Conservation (phyloP, 2,329 filamentous ascomycete species). For the Colletotrichum sp. region DNA sequence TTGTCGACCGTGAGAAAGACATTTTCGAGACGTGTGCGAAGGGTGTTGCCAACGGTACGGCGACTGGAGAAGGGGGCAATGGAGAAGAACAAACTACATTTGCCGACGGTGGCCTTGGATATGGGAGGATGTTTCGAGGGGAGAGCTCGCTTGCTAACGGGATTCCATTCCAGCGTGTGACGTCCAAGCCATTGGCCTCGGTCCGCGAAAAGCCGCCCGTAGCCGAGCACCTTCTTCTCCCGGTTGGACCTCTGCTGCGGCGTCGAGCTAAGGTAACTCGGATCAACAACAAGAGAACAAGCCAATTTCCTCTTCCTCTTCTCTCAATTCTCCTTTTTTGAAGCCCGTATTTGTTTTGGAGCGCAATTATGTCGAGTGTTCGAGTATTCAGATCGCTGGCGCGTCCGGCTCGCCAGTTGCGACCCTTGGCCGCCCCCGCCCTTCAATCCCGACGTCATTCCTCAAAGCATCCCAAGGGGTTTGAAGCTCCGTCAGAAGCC, state of each 20-base stretch:
- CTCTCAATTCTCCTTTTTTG: neutral
- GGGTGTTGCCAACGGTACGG: conserved; percentile 19
- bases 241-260: conserved; percentile 23
- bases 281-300: conserved; percentile 1
- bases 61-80: neutral
- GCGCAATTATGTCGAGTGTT: conserved; percentile 43
- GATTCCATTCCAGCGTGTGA: conserved; percentile 17
- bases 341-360: neutral
- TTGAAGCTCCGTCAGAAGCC: conserved; percentile 69
- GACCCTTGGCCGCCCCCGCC: conserved; percentile 34
- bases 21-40: conserved; percentile 37
- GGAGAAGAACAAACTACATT: conserved; percentile 18
- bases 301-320: conserved; percentile 11
- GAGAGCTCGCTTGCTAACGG: conserved; percentile 21
- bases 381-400: conserved; percentile 40
- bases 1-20: conserved; percentile 52
- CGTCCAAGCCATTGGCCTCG: conserved; percentile 25
- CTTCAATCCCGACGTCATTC: conserved; percentile 54
- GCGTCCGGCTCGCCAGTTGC: conserved; percentile 33
- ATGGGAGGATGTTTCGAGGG: conserved; percentile 7
- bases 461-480: conserved; percentile 65
- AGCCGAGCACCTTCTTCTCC: conserved; percentile 34
- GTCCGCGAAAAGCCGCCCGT: conserved; percentile 50
- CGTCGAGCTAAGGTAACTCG: conserved; percentile 10
- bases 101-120: conserved; percentile 26